Base-by-base conservation (phyloP, 805 yeast genomes). In the Diddensiella transvaalensis region DNA sequence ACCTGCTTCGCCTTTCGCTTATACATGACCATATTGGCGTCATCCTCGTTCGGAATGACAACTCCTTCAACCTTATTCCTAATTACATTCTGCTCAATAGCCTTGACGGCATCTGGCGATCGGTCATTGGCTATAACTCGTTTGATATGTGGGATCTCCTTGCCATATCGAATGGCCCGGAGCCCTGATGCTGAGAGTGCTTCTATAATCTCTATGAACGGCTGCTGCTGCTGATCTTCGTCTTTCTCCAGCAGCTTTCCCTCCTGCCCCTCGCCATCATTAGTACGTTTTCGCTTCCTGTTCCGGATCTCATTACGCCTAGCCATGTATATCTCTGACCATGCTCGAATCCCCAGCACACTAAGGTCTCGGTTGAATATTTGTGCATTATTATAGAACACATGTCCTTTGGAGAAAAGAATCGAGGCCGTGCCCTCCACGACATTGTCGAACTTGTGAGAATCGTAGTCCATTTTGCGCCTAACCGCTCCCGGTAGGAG, bases 121-220 rank as follows among this genome's bases (percentile, higher is more conserved):
- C 93, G 73, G 66, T 93, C 99, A 67, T 93, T 93, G 23, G 99
- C 99, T 2, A 90, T 74, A 18, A 93, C 79, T 19, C 73, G 74
- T 50, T 80, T 75, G 2, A 85, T 85, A 15, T 77, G 68, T 2
- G 96, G 96, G 40, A 93, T 80, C 65, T 93, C 99, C 54, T 85
- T 85, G 18, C 90, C 96, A 60, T 93, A 93, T 50, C 99, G 74
- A 44, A 93, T 83, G 2, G 98, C 96, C 46, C 99, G 77, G 35
- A 93, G 73, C 0, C 99, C 99, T 1, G 98, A 85, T 0, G 99
- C 99, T 39, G 95, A 84, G 10, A 93, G 72, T 0, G 96, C 98
- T 61, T 93, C 99, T 37, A 91, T 66, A 11, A 93, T 81, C 23
- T 79, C 77, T 38, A 88, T 78, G 55, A 74, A 80, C 8, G 83